A percentile compares a stretch with the other conserved stretches of the same genome.
Conservation (phyloP, 495 filamentous ascomycete species). For the Aspergillus hancockii region DNA sequence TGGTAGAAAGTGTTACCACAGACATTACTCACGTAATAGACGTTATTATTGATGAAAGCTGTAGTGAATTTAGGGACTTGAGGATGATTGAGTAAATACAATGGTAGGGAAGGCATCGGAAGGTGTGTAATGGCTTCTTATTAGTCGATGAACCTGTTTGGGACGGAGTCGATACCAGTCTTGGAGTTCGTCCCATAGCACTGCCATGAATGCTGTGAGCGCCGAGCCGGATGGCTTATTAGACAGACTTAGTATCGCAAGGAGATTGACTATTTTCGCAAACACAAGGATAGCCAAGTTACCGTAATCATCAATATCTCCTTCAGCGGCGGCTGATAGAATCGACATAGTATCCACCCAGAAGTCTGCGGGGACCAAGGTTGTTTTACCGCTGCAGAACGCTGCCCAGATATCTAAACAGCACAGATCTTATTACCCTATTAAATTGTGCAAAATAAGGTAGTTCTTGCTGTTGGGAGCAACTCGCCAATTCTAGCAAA, state of each 20-base stretch:
- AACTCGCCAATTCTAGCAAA: conserved; percentile 20
- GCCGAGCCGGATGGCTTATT: background rate
- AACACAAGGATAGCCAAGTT: background rate
- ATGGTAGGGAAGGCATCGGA: background rate
- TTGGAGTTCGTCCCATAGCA: background rate
- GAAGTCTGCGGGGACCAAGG: too few relatives aligned
- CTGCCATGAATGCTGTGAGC: background rate
- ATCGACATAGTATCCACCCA: too few relatives aligned
- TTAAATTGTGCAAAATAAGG: too few relatives aligned
- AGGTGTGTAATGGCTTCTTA: background rate
- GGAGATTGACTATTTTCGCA: background rate
- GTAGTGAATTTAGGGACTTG: background rate
- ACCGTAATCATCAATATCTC: background rate
- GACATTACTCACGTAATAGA: background rate
- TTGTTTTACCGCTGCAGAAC: too few relatives aligned
- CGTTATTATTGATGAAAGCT: background rate
- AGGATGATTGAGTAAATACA: background rate
- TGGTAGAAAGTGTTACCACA: background rate
- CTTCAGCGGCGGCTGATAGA: background rate
- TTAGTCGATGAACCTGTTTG: background rate
- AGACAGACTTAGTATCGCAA: background rate
- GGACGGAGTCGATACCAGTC: background rate
- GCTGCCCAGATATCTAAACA: too few relatives aligned
- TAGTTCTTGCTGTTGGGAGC: background rate
- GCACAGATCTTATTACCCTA: too few relatives aligned